phyloP scores from a whole-genome alignment of 345 rosid species.

The Cardamine occulta region DNA sequence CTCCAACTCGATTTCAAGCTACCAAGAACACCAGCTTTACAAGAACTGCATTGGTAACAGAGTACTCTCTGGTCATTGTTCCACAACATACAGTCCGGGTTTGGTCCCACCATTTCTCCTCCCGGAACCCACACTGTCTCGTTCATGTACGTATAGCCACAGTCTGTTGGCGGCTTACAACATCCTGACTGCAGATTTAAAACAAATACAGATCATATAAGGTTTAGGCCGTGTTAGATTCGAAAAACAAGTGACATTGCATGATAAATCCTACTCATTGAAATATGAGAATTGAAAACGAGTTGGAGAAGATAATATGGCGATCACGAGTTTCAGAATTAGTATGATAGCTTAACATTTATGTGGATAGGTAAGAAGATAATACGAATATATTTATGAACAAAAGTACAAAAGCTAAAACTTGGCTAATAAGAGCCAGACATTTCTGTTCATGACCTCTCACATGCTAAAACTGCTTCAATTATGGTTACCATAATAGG shows the following conservation, averaged over 20 bases:
- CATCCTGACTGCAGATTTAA: constrained; percentile 74
- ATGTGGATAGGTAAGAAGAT: neutral
- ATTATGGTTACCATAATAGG: neutral
- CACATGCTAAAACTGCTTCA: constrained; percentile 18
- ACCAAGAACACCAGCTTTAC: constrained; percentile 92
- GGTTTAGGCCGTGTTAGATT: neutral
- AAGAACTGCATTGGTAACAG: constrained; percentile 79
- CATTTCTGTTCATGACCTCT: neutral
- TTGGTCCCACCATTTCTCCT: constrained; percentile 45
- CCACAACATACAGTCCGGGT: constrained; percentile 71
- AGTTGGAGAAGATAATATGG: neutral
- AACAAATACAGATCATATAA: constrained; percentile 8
- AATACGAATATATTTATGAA: constrained; percentile 19
- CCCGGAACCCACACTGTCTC: constrained; percentile 68
- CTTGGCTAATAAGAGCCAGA: constrained; percentile 1
- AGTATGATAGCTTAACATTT: neutral
- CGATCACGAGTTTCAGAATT: neutral
- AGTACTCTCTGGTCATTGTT: constrained; percentile 70
- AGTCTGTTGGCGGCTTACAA: constrained; percentile 91
- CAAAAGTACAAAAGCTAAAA: constrained; percentile 1
- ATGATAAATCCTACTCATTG: neutral
- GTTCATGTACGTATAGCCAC: constrained; percentile 68
- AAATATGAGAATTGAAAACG: too few relatives aligned
- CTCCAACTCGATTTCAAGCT: constrained; percentile 94
- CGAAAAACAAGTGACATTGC: neutral